Percentiles rank a stretch among this genome's conserved stretches.
Evolutionary conservation across 2,329 filamentous ascomycete species (phyloP).

Genomic region (Talaromyces funiculosus): DNA sequence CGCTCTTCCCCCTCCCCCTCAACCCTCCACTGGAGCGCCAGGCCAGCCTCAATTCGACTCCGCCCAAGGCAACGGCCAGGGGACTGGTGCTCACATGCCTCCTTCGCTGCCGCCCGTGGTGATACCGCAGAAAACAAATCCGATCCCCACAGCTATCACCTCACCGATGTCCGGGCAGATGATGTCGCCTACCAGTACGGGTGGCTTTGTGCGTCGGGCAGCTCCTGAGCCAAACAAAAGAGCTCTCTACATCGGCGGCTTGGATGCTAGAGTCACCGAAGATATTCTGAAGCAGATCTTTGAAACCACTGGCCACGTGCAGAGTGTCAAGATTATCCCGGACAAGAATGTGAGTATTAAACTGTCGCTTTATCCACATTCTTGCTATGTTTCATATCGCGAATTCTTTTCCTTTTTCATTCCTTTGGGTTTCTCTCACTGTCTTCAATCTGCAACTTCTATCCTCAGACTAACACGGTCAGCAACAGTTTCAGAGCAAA

Average conservation of each 20-base stretch:
- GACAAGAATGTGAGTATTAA: constrained; percentile 86
- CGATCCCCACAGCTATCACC: constrained; percentile 85
- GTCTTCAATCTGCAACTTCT: neutral
- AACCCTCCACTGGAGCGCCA: constrained; percentile 63
- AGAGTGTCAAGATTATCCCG: constrained; percentile 98
- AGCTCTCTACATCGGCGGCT: constrained; percentile 88
- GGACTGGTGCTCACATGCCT: constrained; percentile 71
- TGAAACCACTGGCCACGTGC: constrained; percentile 95
- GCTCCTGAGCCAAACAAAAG: constrained; percentile 98
- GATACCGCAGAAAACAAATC: constrained; percentile 94
- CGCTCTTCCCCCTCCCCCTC: constrained; percentile 65
- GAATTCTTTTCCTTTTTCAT: neutral
- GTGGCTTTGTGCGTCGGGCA: constrained; percentile 76
- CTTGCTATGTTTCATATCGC: neutral
- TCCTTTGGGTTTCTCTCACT: neutral
- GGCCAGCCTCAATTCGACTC: constrained; percentile 64
- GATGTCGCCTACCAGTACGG: constrained; percentile 79
- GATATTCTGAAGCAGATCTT: constrained; percentile 97
- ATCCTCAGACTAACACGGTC: neutral
- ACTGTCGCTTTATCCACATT: neutral
- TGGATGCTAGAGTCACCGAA: constrained; percentile 92
- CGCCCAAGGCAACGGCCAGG: constrained; percentile 62
- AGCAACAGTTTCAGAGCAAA: constrained; percentile 62
- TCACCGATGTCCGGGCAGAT: constrained; percentile 74
- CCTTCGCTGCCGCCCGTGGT: constrained; percentile 76